A percentile compares a stretch with the other conserved stretches of the same genome.
Conservation (phyloP, 2,329 filamentous ascomycete genomes). For the Talaromyces funiculosus region DNA sequence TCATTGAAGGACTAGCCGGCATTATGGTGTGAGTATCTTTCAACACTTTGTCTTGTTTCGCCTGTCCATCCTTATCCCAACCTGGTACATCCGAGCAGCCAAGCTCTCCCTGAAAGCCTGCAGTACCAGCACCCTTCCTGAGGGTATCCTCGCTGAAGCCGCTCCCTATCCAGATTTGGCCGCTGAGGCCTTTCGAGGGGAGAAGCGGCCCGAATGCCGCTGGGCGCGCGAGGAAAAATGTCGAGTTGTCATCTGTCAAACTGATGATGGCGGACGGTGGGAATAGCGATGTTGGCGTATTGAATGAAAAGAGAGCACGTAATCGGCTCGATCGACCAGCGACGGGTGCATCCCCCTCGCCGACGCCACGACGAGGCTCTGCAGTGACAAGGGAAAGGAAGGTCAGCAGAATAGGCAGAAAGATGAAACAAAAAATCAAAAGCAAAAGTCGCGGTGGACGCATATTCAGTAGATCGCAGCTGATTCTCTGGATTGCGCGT, state of each 20-base stretch:
- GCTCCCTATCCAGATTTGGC: slow-evolving; percentile 87
- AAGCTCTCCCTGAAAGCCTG: slow-evolving; percentile 69
- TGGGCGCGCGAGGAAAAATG: slow-evolving; percentile 87
- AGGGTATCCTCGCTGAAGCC: slow-evolving; percentile 78
- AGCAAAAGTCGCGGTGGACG: slow-evolving; percentile 43
- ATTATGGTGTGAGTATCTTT: slow-evolving; percentile 21
- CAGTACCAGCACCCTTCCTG: slow-evolving; percentile 49
- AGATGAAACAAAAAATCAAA: slow-evolving; percentile 44
- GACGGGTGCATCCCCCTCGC: slow-evolving; percentile 28
- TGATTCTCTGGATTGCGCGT: neutral
- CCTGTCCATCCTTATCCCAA: slow-evolving; percentile 60
- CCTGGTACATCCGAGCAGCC: slow-evolving; percentile 93
- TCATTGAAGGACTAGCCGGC: slow-evolving; percentile 20
- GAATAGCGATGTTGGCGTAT: slow-evolving; percentile 78
- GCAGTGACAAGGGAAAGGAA: slow-evolving; percentile 42
- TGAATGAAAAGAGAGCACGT: slow-evolving; percentile 62
- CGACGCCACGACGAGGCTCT: slow-evolving; percentile 33
- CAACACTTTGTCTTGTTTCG: slow-evolving; percentile 20
- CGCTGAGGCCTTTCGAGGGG: slow-evolving; percentile 70
- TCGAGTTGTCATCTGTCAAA: slow-evolving; percentile 95
- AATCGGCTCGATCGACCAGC: slow-evolving; percentile 44
- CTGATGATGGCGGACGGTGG: slow-evolving; percentile 93
- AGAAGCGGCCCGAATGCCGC: slow-evolving; percentile 86
- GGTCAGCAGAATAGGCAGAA: slow-evolving; percentile 44
- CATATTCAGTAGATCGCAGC: slow-evolving; percentile 30